Conservation (phyloP, 2,329 filamentous ascomycete species). For the Hypoxylon sp. region DNA sequence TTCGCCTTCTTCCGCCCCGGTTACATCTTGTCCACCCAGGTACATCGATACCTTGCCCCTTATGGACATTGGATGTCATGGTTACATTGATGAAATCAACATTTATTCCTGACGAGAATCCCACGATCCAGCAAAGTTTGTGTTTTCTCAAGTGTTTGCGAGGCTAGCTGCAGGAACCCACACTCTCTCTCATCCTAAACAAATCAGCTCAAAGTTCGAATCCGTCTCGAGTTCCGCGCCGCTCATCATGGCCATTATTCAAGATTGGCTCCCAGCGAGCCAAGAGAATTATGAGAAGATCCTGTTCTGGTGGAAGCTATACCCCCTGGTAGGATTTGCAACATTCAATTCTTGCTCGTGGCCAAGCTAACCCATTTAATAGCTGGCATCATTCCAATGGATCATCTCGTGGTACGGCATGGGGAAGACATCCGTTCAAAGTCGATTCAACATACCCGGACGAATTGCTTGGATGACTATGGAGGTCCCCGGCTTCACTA, state of each 20-base stretch:
- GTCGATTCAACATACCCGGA: constrained; percentile 87
- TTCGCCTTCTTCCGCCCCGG: constrained; percentile 26
- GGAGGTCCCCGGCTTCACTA: constrained; percentile 85
- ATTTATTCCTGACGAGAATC: constrained; percentile 12
- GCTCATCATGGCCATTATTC: constrained; percentile 62
- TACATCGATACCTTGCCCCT: constrained; percentile 1
- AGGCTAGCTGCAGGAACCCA: constrained; percentile 12
- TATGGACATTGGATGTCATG: constrained; percentile 15
- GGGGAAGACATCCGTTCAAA: constrained; percentile 88
- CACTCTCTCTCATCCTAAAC: constrained; percentile 4
- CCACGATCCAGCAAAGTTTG: constrained; percentile 3
- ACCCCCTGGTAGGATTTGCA: constrained; percentile 63
- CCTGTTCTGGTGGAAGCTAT: constrained; percentile 68
- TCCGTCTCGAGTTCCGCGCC: neutral
- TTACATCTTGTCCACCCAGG: neutral
- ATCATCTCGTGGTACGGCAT: constrained; percentile 85
- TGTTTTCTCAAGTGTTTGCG: constrained; percentile 11
- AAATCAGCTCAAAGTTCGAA: constrained; percentile 2
- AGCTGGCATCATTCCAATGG: constrained; percentile 85
- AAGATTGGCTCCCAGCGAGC: constrained; percentile 71
- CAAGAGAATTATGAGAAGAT: constrained; percentile 71
- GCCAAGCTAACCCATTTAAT: constrained; percentile 26
- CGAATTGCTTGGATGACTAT: constrained; percentile 89
- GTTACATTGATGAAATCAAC: constrained; percentile 32
- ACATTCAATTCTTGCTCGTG: constrained; percentile 4